These are phyloP conservation scores for Hyaloperonospora arabidopsidis DNA, from an alignment of 352 stramenopile genomes.

Conservation along the genomic window DNA sequence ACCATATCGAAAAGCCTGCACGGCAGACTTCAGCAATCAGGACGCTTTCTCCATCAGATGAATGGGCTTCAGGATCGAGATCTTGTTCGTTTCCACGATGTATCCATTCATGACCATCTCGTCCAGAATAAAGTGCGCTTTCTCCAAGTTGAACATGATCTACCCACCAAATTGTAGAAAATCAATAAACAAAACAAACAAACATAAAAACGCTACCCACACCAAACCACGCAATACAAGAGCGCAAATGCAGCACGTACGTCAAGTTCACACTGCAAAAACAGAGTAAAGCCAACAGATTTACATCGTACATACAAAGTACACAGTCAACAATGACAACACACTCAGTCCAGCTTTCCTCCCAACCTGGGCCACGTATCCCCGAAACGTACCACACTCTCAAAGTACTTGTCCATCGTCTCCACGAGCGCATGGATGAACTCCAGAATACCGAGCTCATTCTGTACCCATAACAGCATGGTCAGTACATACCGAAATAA, in stretches of 20 bases:
- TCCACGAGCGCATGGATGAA: constrained; percentile 99
- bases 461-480: constrained; percentile 50
- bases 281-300: background rate
- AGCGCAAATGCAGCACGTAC: constrained; percentile 38
- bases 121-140: constrained; percentile 87
- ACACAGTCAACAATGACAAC: background rate
- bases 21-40: constrained; percentile 21
- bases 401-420: constrained; percentile 99
- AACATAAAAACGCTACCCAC: background rate
- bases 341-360: background rate
- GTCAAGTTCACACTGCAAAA: constrained; percentile 69
- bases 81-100: constrained; percentile 99
- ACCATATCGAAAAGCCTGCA: background rate
- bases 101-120: constrained; percentile 99
- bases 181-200: background rate
- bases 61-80: constrained; percentile 97
- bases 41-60: constrained; percentile 96
- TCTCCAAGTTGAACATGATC: constrained; percentile 91
- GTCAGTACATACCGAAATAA: background rate
- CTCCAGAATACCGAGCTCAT: constrained; percentile 99
- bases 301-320: constrained; percentile 74
- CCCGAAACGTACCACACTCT: constrained; percentile 87
- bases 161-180: constrained; percentile 15
- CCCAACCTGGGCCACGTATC: background rate
- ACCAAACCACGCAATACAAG: too few relatives aligned